A percentile compares a stretch with the other conserved stretches of the same genome.
Evolutionary conservation across 768 basidiomycete species (phyloP).

Genomic region (Suillus spraguei): DNA sequence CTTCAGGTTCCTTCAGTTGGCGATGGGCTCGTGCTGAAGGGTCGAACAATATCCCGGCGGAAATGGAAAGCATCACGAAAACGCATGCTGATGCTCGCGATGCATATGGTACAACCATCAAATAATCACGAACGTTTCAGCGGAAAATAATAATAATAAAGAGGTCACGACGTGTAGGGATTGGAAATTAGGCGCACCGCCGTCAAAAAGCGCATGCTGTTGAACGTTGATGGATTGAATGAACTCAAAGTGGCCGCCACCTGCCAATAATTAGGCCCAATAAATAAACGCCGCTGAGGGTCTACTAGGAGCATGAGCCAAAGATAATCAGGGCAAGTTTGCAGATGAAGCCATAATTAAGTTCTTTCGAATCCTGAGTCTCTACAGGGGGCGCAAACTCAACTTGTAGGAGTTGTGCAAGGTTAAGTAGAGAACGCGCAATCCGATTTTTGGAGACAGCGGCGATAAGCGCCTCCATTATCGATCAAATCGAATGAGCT

Average conservation of each 20-base stretch:
- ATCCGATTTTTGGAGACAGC: conserved; percentile 2
- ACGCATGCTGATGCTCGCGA: conserved; percentile 9
- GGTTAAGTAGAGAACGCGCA: neutral
- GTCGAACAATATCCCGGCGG: conserved; percentile 4
- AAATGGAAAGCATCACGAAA: conserved; percentile 8
- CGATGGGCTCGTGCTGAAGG: conserved; percentile 1
- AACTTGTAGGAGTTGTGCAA: neutral
- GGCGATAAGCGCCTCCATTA: conserved; percentile 27
- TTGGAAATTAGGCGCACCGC: conserved; percentile 9
- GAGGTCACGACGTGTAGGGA: conserved; percentile 1
- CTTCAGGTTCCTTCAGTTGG: neutral
- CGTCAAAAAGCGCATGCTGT: conserved; percentile 1
- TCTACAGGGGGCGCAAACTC: conserved; percentile 8
- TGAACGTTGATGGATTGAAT: conserved; percentile 1
- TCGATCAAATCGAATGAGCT: conserved; percentile 25
- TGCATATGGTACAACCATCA: conserved; percentile 9
- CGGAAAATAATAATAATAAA: conserved; percentile 8
- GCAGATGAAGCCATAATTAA: neutral
- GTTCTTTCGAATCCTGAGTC: neutral
- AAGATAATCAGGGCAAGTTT: neutral
- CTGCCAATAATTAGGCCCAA: conserved; percentile 2
- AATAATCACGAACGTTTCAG: conserved; percentile 4
- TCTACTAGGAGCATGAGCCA: neutral
- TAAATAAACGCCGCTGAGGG: conserved; percentile 1
- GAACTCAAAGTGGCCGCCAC: conserved; percentile 3